A percentile compares a stretch with the other conserved stretches of the same genome.
These are phyloP conservation scores for Prunus padus DNA, from an alignment of 306 rosid species.

Conservation along the genomic window DNA sequence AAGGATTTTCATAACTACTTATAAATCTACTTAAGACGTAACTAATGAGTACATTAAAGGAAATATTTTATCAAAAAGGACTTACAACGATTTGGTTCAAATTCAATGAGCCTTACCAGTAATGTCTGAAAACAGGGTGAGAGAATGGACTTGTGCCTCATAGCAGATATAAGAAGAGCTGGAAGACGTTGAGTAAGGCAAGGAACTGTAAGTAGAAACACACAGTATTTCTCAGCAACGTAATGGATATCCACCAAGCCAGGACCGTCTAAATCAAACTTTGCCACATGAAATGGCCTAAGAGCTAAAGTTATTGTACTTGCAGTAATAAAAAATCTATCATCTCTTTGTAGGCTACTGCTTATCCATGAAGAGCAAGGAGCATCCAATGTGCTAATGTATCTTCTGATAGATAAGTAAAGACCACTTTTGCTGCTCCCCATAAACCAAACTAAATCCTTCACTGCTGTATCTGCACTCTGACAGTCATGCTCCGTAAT, in stretches of 20 bases:
- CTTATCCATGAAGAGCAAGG: slow-evolving; percentile 36
- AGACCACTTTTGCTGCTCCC: slow-evolving; percentile 63
- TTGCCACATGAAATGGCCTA: slow-evolving; percentile 65
- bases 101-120: slow-evolving; percentile 67
- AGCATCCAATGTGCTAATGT: slow-evolving; percentile 50
- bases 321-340: slow-evolving; percentile 66
- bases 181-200: slow-evolving; percentile 74
- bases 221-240: slow-evolving; percentile 61
- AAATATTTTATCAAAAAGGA: neutral
- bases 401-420: slow-evolving; percentile 65
- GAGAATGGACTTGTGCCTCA: slow-evolving; percentile 79
- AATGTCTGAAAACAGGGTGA: slow-evolving; percentile 70
- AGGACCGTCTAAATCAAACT: slow-evolving; percentile 35
- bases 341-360: slow-evolving; percentile 47
- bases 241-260: slow-evolving; percentile 44
- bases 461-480: slow-evolving; percentile 60
- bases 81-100: slow-evolving; percentile 11
- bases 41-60: neutral
- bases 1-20: neutral
- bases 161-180: slow-evolving; percentile 68
- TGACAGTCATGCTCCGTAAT: slow-evolving; percentile 35
- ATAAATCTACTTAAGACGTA: neutral
- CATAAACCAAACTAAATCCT: slow-evolving; percentile 61
- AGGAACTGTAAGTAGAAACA: slow-evolving; percentile 71
- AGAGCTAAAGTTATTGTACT: slow-evolving; percentile 85